A percentile compares a stretch with the other conserved stretches of the same genome.
Conservation (phyloP, 1,284 basidiomycete genomes). For the Cryptococcus neoformans region DNA sequence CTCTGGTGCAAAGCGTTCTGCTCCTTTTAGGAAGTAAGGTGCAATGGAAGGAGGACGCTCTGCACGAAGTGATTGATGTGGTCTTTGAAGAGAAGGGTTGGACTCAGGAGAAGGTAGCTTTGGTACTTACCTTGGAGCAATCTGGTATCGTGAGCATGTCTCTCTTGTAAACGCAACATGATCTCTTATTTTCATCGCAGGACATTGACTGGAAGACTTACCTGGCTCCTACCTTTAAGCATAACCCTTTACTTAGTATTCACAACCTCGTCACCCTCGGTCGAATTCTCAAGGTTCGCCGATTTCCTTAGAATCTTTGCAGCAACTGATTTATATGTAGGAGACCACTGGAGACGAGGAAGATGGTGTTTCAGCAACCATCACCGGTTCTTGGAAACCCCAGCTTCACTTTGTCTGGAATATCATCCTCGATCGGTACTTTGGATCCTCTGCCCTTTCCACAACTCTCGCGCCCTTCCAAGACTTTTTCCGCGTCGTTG, state of each 20-base stretch:
- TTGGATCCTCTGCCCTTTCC: conserved; percentile 52
- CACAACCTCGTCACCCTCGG: conserved; percentile 73
- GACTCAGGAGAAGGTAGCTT: conserved; percentile 84
- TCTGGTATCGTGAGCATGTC: conserved; percentile 51
- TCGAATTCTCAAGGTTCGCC: conserved; percentile 58
- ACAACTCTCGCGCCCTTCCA: conserved; percentile 62
- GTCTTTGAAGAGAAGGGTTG: conserved; percentile 63
- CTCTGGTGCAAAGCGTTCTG: conserved; percentile 64
- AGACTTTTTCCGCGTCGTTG: conserved; percentile 84
- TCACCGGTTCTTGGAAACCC: conserved; percentile 74
- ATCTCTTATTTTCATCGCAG: conserved; percentile 17
- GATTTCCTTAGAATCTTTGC: too few species aligned
- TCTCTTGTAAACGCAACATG: not conserved
- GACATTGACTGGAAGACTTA: conserved; percentile 65
- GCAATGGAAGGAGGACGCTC: conserved; percentile 68
- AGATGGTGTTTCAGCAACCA: conserved; percentile 31
- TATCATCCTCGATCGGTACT: conserved; percentile 70
- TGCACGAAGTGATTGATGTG: conserved; percentile 56
- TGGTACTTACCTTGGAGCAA: conserved; percentile 68
- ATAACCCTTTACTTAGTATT: conserved; percentile 60
- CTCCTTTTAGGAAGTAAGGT: conserved; percentile 59
- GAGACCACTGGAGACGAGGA: conserved; percentile 43
- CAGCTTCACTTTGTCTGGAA: conserved; percentile 93
- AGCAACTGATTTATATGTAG: conserved; percentile 33
- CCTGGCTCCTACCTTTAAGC: conserved; percentile 76